Conservation (phyloP, 1,284 basidiomycete species). For the Heliocybe sulcata region DNA sequence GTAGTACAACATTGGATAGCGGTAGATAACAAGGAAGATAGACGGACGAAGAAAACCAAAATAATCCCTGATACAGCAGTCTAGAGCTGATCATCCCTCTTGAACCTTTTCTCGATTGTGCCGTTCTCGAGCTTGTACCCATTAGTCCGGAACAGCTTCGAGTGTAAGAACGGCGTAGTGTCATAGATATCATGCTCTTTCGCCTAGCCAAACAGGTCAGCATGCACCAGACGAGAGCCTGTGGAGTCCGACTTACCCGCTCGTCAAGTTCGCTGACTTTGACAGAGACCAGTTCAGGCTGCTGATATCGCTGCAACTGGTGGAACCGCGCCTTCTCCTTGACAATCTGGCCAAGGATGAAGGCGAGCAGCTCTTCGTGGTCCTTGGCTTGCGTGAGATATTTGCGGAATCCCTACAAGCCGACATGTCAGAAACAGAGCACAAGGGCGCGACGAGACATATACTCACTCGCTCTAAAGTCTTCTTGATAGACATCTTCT, state of each 20-base stretch:
- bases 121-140: slow-evolving; percentile 73
- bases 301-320: slow-evolving; percentile 69
- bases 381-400: slow-evolving; percentile 94
- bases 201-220: slow-evolving; percentile 43
- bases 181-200: slow-evolving; percentile 96
- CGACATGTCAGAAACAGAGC: slow-evolving; percentile 3
- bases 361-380: slow-evolving; percentile 91
- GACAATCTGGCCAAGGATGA: slow-evolving; percentile 90
- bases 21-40: no score
- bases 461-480: slow-evolving; percentile 83
- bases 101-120: slow-evolving; percentile 67
- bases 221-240: background rate
- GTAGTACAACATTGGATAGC: no score
- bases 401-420: slow-evolving; percentile 83
- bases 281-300: slow-evolving; percentile 70
- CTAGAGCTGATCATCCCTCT: slow-evolving; percentile 16
- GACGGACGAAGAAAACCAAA: no score
- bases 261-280: slow-evolving; percentile 79
- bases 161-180: slow-evolving; percentile 77
- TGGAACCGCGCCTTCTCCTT: slow-evolving; percentile 91
- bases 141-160: slow-evolving; percentile 83
- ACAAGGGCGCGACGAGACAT: background rate
- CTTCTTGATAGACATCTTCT: slow-evolving; percentile 98
- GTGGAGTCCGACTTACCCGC: slow-evolving; percentile 43
- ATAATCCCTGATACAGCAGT: no score